phyloP scores from a whole-genome alignment of 805 yeast species.

The Spathaspora boniae region DNA sequence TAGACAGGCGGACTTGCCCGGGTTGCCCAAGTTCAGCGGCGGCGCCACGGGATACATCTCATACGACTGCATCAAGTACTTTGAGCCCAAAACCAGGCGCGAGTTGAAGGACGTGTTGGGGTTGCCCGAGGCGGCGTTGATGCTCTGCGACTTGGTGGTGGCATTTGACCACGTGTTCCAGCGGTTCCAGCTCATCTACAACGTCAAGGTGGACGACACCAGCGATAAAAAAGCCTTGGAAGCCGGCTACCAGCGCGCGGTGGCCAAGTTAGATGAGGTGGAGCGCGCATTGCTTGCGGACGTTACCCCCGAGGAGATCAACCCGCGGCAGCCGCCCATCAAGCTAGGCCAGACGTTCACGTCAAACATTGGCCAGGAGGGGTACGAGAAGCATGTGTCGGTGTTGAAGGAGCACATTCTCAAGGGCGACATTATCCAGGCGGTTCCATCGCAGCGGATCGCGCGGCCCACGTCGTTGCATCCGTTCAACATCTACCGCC shows the following conservation, averaged over 20 bases:
- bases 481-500: slow-evolving; percentile 95
- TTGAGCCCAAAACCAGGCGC: slow-evolving; percentile 86
- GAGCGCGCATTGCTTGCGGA: slow-evolving; percentile 47
- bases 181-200: slow-evolving; percentile 85
- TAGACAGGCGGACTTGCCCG: slow-evolving; percentile 74
- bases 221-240: slow-evolving; percentile 23
- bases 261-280: slow-evolving; percentile 33
- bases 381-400: slow-evolving; percentile 81
- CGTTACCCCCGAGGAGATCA: slow-evolving; percentile 41
- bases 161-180: slow-evolving; percentile 95
- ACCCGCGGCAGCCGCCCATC: slow-evolving; percentile 76
- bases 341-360: slow-evolving; percentile 63
- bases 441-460: slow-evolving; percentile 96
- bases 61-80: slow-evolving; percentile 94
- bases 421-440: slow-evolving; percentile 94
- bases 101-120: slow-evolving; percentile 72
- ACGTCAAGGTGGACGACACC: slow-evolving; percentile 48
- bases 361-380: slow-evolving; percentile 90
- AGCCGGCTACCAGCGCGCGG: slow-evolving; percentile 8
- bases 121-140: slow-evolving; percentile 87
- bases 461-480: slow-evolving; percentile 93
- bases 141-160: slow-evolving; percentile 86
- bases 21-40: slow-evolving; percentile 80
- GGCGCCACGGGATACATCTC: slow-evolving; percentile 97
- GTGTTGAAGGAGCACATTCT: slow-evolving; percentile 75